Percentiles rank a stretch among this genome's conserved stretches.
These are phyloP conservation scores for Artemisia tridentata DNA, from an alignment of 129 eudicot species.

Conservation along the genomic window DNA sequence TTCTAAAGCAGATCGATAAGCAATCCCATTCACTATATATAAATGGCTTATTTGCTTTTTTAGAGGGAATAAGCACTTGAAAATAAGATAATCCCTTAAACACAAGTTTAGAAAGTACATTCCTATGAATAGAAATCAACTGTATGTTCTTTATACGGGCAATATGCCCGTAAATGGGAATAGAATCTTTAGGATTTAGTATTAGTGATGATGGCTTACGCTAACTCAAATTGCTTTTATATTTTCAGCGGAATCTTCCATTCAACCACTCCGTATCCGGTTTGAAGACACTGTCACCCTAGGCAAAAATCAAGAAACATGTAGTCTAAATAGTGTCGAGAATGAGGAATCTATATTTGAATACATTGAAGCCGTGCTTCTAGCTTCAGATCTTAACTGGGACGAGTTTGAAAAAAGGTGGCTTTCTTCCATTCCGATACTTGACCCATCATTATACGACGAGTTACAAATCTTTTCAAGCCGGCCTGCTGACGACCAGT, in stretches of 20 bases:
- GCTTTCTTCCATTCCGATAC: constrained; percentile 43
- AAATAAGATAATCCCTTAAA: too few species aligned
- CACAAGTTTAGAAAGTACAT: not conserved
- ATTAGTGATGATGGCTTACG: not conserved
- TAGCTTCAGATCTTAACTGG: constrained; percentile 41
- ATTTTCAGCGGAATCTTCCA: constrained; percentile 42
- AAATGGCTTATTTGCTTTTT: too few species aligned
- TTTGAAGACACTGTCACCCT: constrained; percentile 52
- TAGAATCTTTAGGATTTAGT: not conserved
- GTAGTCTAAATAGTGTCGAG: constrained; percentile 33
- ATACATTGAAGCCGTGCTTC: constrained; percentile 37
- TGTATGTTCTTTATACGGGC: too few species aligned
- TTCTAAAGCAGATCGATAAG: too few species aligned
- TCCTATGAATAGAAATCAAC: not conserved
- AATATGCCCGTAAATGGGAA: not conserved
- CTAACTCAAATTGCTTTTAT: constrained; percentile 20
- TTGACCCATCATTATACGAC: constrained; percentile 67
- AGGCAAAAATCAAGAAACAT: constrained; percentile 32
- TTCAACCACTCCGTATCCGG: constrained; percentile 68
- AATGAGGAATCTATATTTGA: constrained; percentile 42
- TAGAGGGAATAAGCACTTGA: too few species aligned
- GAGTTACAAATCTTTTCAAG: constrained; percentile 74
- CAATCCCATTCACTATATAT: too few species aligned
- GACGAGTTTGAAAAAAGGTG: constrained; percentile 34
- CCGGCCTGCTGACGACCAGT: constrained; percentile 60